Evolutionary conservation across 352 stramenopile species (phyloP).

Genomic region (Thraustochytrium sp.): DNA sequence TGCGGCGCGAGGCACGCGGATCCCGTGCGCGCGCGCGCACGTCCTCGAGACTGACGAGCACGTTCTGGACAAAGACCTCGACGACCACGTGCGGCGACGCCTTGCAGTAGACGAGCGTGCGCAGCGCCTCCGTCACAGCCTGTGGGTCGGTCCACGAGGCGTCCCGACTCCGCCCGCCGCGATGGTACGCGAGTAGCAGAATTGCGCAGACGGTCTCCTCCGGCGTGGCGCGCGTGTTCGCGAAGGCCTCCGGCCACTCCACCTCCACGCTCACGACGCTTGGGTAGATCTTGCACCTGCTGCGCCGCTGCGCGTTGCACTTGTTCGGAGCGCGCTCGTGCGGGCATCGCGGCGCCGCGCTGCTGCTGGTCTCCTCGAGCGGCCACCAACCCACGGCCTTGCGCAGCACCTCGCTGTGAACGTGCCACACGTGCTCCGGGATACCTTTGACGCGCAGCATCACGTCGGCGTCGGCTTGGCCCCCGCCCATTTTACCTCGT

Average conservation of each 20-base stretch:
- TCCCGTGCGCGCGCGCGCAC: neutral
- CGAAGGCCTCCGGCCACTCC: neutral
- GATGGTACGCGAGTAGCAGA: neutral
- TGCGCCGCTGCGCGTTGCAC: too few species aligned
- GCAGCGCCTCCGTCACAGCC: neutral
- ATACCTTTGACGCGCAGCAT: neutral
- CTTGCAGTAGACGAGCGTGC: neutral
- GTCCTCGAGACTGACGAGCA: neutral
- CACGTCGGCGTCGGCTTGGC: neutral
- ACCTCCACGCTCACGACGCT: neutral
- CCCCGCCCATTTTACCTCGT: neutral
- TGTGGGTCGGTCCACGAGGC: neutral
- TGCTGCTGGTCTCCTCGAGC: neutral
- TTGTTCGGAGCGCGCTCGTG: too few species aligned
- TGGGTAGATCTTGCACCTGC: neutral
- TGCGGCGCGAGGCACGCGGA: too few species aligned
- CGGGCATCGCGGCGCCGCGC: neutral
- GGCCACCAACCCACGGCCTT: neutral
- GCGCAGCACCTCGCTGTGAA: conserved; percentile 7
- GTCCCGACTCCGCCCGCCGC: neutral
- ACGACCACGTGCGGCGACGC: neutral
- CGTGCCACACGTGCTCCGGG: neutral
- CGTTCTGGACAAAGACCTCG: neutral
- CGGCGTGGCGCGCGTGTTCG: neutral
- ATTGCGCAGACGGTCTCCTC: neutral